Percentiles rank a stretch among this genome's conserved stretches.
phyloP scores from a whole-genome alignment of 2,329 filamentous ascomycete genomes.

The Shiraia bambusicola region DNA sequence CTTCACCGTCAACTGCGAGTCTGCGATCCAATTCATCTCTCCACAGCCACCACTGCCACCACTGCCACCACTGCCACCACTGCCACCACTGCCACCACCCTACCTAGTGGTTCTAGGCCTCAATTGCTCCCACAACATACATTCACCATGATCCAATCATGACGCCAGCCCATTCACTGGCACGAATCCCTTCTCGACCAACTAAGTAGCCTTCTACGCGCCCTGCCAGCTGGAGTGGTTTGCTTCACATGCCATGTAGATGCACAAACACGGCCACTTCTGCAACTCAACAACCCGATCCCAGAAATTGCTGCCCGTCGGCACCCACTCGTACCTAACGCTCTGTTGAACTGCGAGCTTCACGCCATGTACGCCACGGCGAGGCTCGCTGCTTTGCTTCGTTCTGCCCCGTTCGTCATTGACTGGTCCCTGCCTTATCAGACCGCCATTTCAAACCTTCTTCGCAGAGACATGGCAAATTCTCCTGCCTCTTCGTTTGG shows the following conservation, averaged over 20 bases:
- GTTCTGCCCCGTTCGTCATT: no score
- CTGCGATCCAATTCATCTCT: conserved; percentile 3
- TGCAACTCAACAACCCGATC: conserved; percentile 2
- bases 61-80: conserved; percentile 9
- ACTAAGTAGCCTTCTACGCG: no score
- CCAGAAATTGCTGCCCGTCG: not conserved
- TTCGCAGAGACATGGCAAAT: conserved; percentile 13
- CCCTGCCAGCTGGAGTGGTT: conserved; percentile 11
- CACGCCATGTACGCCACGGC: no score
- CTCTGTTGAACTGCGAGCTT: not conserved
- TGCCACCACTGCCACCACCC: not conserved
- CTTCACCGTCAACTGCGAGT: conserved; percentile 2
- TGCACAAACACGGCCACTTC: conserved; percentile 18
- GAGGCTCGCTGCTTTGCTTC: no score
- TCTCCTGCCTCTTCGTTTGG: conserved; percentile 9
- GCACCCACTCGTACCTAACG: not conserved
- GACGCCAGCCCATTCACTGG: no score
- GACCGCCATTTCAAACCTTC: conserved; percentile 32
- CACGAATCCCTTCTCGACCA: no score
- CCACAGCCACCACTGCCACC: conserved; percentile 14
- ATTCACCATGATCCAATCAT: no score
- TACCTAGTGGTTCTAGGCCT: not conserved
- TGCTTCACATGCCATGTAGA: conserved; percentile 24
- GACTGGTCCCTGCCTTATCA: conserved; percentile 5
- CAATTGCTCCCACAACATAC: not conserved